Base-by-base conservation (phyloP, 2,329 filamentous ascomycete genomes). In the Diaporthe citriasiana region DNA sequence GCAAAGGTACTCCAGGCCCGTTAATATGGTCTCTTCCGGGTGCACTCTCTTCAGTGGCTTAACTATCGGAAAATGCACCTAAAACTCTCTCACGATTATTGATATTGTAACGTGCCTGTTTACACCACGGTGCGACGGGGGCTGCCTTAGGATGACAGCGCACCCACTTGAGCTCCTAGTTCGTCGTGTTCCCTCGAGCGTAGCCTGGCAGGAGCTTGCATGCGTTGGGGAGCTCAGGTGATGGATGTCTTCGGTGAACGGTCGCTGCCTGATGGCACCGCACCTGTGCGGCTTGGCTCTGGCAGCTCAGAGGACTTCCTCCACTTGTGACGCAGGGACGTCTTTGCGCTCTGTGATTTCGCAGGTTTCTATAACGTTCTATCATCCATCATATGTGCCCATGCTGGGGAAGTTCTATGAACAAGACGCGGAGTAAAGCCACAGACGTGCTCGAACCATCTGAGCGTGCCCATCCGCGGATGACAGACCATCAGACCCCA, bases 321-420 rank as follows among this genome's bases (percentile, higher is more conserved):
- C n/a, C 1, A 50, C 6, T 51, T 66, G 63, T 22, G 47, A 47
- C 19, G 33, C 33, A 53, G 53, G 15, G 63, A 27, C n/a, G 19
- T 30, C 3, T 5, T 17, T 7, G 27, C 22, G 27, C 22, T 40
- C n/a, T 51, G 25, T 19, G 35, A 15, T 45, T 63, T 19, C 17
- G 57, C 25, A 55, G 35, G 22, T 71, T 12, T 71, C 55, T 53
- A 55, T 25, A n/a, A 51, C 27, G 70, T 12, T 71, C 56, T 71
- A 53, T 71, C 47, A 35, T 42, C 70, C 47, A 35, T 42, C 70
- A 27, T 47, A 55, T 40, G 47, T 51, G 30, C 47, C n/a, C 33
- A 8, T 27, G 47, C 47, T n/a, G n/a, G 22, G 27, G 22, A 38
- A 15, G 30, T 13, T 30, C 63, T 68, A 68, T 53, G 45, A 22